Base-by-base conservation (phyloP, 345 rosid species). In the Microthlaspi erraticum region DNA sequence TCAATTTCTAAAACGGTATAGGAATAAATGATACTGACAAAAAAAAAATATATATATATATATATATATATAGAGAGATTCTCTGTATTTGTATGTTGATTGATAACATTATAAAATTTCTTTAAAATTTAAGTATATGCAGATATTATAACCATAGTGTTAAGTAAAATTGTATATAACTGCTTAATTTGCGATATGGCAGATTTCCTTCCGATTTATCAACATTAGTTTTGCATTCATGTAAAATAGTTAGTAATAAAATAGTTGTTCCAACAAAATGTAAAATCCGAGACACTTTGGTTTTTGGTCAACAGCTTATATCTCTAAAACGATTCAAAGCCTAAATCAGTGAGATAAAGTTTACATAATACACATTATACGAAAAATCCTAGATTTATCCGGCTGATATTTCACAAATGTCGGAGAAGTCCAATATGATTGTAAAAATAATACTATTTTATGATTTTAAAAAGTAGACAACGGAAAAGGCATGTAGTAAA, bases 401-500 rank as follows among this genome's bases (percentile, higher is more conserved):
- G 3, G 26, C 26, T 23, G 26, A 23, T 23, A 23, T 23, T 23
- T 23, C 26, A 23, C 26, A 23, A 23, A 23, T 23, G 26, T 2
- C 26, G 3, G 26, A 23, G 26, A n/a, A n/a, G n/a, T n/a, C n/a
- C n/a, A n/a, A n/a, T n/a, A n/a, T n/a, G n/a, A 23, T 23, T 23
- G 26, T 23, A 23, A 23, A 23, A 23, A 23, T 23, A 23, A 23
- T 23, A 23, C 26, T 23, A 23, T 23, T 53, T 31, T 6, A 31
- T 10, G 32, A 29, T 53, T 13, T 8, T 13, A 31, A 5, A 29
- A 5, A 54, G 20, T 39, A 13, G 11, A 59, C 48, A 48, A 20
- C 32, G 11, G 46, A 38, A 10, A 31, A 62, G 45, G 41, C 53
- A 26, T 48, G 46, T 46, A 46, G 16, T 63, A 12, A 31, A 62